A percentile compares a stretch with the other conserved stretches of the same genome.
Conservation (phyloP, 495 filamentous ascomycete genomes). For the Penicillium soppii region DNA sequence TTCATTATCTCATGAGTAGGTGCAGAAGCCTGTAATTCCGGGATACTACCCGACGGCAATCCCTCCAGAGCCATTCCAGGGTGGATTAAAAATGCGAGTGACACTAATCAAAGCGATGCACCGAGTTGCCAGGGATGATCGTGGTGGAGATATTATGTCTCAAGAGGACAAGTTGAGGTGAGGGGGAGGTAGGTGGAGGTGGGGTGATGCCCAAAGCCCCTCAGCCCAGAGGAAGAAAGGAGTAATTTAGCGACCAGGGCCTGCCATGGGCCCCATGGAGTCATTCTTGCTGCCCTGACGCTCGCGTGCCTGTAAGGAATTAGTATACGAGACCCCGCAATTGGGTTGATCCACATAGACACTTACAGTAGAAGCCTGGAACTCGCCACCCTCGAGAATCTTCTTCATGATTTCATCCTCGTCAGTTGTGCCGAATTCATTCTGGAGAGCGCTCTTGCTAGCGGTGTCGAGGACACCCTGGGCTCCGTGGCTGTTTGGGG, state of each 20-base stretch:
- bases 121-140: neutral
- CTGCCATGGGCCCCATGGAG: slow-evolving; percentile 25
- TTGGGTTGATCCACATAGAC: no score
- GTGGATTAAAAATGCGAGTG: neutral
- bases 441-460: slow-evolving; percentile 70
- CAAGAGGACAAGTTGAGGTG: slow-evolving; percentile 2
- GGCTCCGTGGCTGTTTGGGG: slow-evolving; percentile 67
- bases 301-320: slow-evolving; percentile 29
- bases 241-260: slow-evolving; percentile 18
- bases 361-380: slow-evolving; percentile 68
- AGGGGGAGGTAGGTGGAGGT: neutral
- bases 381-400: slow-evolving; percentile 74
- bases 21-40: slow-evolving; percentile 23
- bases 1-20: slow-evolving; percentile 32
- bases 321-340: slow-evolving; percentile 11
- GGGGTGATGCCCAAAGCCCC: neutral
- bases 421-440: slow-evolving; percentile 79
- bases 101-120: neutral
- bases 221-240: neutral
- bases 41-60: slow-evolving; percentile 16
- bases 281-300: slow-evolving; percentile 34
- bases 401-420: slow-evolving; percentile 75
- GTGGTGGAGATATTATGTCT: slow-evolving; percentile 7
- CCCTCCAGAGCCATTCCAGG: slow-evolving; percentile 1
- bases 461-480: slow-evolving; percentile 78